Percentiles rank a stretch among this genome's conserved stretches.
Conservation (phyloP, 352 stramenopile species). For the Phytopythium aichiense region DNA sequence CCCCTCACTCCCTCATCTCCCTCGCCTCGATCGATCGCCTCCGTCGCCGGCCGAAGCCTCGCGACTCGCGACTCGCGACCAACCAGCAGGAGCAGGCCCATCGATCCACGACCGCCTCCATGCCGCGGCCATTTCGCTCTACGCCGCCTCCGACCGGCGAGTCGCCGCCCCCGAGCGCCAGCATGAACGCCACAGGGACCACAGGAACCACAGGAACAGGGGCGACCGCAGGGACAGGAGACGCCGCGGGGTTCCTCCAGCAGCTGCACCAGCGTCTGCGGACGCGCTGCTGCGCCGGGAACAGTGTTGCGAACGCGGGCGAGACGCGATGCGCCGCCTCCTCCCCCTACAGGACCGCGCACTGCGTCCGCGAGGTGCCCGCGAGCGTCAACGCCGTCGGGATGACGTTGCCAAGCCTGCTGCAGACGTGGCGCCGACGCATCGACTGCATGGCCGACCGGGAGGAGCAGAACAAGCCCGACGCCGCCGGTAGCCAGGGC, state of each 20-base stretch:
- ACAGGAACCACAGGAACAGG: background rate
- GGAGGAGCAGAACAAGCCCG: background rate
- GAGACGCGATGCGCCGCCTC: background rate
- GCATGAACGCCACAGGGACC: background rate
- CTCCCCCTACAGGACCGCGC: background rate
- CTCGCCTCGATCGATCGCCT: background rate
- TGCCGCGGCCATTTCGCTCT: conserved; percentile 2
- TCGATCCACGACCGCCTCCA: background rate
- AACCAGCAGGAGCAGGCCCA: background rate
- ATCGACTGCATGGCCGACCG: conserved; percentile 22
- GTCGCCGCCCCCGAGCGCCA: background rate
- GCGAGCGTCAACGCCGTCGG: background rate
- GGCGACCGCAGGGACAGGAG: background rate
- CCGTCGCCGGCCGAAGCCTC: background rate
- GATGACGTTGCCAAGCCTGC: conserved; percentile 15
- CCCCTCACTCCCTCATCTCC: background rate
- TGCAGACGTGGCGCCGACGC: conserved; percentile 25
- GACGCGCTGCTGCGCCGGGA: conserved; percentile 3
- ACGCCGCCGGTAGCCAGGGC: background rate
- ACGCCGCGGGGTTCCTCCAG: conserved; percentile 6
- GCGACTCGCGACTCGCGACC: background rate
- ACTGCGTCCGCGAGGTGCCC: background rate
- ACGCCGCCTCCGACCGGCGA: background rate
- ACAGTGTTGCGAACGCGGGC: background rate
- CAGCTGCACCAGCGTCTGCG: conserved; percentile 3